phyloP scores from a whole-genome alignment of 371 early-diverging fungal genomes.

The Chytridium lagenaria region DNA sequence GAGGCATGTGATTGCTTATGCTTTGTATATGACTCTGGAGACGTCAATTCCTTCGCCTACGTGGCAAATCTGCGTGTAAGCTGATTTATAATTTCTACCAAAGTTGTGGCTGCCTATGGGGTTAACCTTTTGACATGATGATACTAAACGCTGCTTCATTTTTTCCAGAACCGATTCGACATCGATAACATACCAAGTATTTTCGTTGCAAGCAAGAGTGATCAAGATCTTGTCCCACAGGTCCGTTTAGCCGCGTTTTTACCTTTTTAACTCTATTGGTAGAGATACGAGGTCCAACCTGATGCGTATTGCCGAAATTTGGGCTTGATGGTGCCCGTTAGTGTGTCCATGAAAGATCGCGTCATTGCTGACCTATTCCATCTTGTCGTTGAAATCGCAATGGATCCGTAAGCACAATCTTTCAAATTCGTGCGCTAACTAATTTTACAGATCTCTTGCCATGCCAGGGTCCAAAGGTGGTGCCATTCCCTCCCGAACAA shows the following conservation, averaged over 20 bases:
- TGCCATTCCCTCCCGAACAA: neutral
- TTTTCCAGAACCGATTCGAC: slow-evolving; percentile 71
- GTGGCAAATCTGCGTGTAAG: slow-evolving; percentile 80
- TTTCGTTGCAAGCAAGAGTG: slow-evolving; percentile 93
- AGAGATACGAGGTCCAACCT: slow-evolving; percentile 82
- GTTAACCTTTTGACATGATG: too few species aligned
- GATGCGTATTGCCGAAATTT: slow-evolving; percentile 90
- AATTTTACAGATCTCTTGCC: slow-evolving; percentile 5
- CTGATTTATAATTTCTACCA: too few species aligned
- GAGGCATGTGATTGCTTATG: slow-evolving; percentile 90
- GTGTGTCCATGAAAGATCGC: slow-evolving; percentile 83
- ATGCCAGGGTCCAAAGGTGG: neutral
- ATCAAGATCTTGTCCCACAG: slow-evolving; percentile 86
- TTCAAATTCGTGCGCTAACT: neutral
- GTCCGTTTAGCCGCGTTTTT: too few species aligned
- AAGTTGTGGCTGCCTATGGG: too few species aligned
- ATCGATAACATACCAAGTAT: slow-evolving; percentile 84
- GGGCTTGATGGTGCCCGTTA: slow-evolving; percentile 84
- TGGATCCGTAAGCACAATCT: slow-evolving; percentile 73
- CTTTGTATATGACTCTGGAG: slow-evolving; percentile 93
- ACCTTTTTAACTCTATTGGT: neutral
- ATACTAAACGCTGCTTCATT: slow-evolving; percentile 12
- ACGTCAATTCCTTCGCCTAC: slow-evolving; percentile 92
- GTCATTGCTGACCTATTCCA: slow-evolving; percentile 89
- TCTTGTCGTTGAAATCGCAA: slow-evolving; percentile 81